phyloP scores from a whole-genome alignment of 257 asterid species.

The Hygrophila difformis region DNA sequence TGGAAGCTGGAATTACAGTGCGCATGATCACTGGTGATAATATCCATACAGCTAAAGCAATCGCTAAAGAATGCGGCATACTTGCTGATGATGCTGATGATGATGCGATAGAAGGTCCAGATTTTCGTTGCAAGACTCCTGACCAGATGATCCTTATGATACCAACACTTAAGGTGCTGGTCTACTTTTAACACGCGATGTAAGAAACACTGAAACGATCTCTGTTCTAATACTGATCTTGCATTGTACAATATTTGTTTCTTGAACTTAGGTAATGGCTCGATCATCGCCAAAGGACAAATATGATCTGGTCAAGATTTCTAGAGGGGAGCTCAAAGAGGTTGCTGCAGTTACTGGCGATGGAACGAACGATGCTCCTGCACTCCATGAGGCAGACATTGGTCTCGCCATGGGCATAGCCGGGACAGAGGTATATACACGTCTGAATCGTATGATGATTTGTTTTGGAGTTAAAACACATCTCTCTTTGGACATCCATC shows the following conservation, averaged over 20 bases:
- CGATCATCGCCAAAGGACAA: constrained; percentile 95
- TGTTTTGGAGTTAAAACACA: too few relatives aligned
- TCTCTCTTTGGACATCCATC: too few relatives aligned
- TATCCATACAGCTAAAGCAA: constrained; percentile 85
- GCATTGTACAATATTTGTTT: constrained; percentile 14
- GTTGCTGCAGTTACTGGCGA: constrained; percentile 98
- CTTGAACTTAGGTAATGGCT: constrained; percentile 74
- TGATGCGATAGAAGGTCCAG: constrained; percentile 83
- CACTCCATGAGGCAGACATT: constrained; percentile 83
- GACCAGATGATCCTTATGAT: constrained; percentile 59
- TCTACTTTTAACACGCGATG: background rate
- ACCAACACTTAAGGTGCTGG: constrained; percentile 70
- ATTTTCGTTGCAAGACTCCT: constrained; percentile 50
- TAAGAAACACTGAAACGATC: too few relatives aligned
- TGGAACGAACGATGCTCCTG: constrained; percentile 97
- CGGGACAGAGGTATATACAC: constrained; percentile 69
- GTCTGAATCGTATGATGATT: too few relatives aligned
- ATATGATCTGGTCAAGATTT: constrained; percentile 65
- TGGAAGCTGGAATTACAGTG: constrained; percentile 82
- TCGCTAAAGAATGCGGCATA: constrained; percentile 94
- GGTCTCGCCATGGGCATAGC: constrained; percentile 93
- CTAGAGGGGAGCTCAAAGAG: constrained; percentile 55
- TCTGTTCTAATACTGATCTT: too few relatives aligned
- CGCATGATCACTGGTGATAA: constrained; percentile 98
- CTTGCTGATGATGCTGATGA: constrained; percentile 51